These are phyloP conservation scores for Delphinella strobiligena DNA, from an alignment of 2,329 filamentous ascomycete species.

Conservation along the genomic window DNA sequence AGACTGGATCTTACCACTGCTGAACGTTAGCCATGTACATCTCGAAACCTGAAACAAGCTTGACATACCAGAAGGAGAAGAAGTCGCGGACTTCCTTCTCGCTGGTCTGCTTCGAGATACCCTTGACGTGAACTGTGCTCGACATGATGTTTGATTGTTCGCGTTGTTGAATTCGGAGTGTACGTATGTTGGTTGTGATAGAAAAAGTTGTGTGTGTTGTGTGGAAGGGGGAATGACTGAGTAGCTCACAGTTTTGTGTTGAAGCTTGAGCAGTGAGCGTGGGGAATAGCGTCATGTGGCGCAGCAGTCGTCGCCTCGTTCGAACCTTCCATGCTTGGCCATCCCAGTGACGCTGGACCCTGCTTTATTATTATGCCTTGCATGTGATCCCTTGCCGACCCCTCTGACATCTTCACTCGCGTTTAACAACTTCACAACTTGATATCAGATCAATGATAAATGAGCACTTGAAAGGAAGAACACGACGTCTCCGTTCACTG, in stretches of 20 bases:
- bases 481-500: too few relatives aligned
- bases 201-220: neutral
- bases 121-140: constrained; percentile 73
- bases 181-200: neutral
- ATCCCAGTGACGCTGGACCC: too few relatives aligned
- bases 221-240: neutral
- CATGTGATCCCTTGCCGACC: too few relatives aligned
- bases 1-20: constrained; percentile 78
- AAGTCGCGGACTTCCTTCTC: constrained; percentile 93
- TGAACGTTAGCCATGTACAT: constrained; percentile 1
- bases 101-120: constrained; percentile 69
- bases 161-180: neutral
- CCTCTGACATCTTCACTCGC: too few relatives aligned
- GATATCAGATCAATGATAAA: too few relatives aligned
- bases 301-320: too few relatives aligned
- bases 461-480: too few relatives aligned
- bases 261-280: too few relatives aligned
- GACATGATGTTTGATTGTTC: constrained; percentile 27
- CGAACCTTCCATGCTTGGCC: too few relatives aligned
- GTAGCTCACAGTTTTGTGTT: neutral
- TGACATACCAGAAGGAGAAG: constrained; percentile 80
- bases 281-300: too few relatives aligned
- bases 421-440: too few relatives aligned
- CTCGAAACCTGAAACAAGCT: neutral
- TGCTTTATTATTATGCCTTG: too few relatives aligned